Base-by-base conservation (phyloP, 768 basidiomycete species). In the Mrakia frigida region DNA sequence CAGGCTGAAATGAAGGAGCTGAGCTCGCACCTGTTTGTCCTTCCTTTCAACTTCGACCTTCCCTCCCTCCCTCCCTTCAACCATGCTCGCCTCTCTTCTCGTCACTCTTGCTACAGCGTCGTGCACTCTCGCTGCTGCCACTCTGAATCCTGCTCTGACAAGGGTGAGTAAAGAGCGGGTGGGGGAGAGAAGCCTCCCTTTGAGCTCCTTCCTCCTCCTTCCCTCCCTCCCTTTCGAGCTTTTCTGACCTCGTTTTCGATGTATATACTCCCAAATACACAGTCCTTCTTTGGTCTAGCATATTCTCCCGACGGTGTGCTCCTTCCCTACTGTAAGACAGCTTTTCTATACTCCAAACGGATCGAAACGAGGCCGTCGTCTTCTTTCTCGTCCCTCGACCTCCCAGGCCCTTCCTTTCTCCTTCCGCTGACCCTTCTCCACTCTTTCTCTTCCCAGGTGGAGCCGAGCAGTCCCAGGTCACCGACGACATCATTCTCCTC, bases 401-500 rank as follows among this genome's bases (percentile, higher is more conserved):
- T n/a, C 33, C 31, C 35, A 16, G n/a, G 10, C 31, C 35, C 11
- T 28, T 5, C 11, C 6, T n/a, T 35, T 16, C 21, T 33, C 16
- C 61, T 63, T 9, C 31, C 13, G 25, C 31, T 28, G 56, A 28
- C 61, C 5, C 59, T 37, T 35, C 61, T 35, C 33, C 35, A 3
- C 6, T 37, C 23, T 33, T 10, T n/a, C 39, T 21, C n/a, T 39
- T 2, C 68, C 18, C 43, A 71, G 70, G 73, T 65, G 73, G 73
- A 11, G 65, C 65, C 25, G 39, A 23, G 6, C 76, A 77, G 52
- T 52, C 37, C 11, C 37, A 56, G 14, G 63, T 77, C 25, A 77
- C 71, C 7, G 43, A 59, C 31, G 76, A 77, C 43, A n/a, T 77
- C 56, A 23, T 61, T 18, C 39, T 77, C 13, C 52, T 74, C 33